Evolutionary conservation across 2,329 filamentous ascomycete species (phyloP), one percentile per base, ranked within the genome.

Genomic region (Ophiognomonia clavigignenti-juglandacearum): DNA sequence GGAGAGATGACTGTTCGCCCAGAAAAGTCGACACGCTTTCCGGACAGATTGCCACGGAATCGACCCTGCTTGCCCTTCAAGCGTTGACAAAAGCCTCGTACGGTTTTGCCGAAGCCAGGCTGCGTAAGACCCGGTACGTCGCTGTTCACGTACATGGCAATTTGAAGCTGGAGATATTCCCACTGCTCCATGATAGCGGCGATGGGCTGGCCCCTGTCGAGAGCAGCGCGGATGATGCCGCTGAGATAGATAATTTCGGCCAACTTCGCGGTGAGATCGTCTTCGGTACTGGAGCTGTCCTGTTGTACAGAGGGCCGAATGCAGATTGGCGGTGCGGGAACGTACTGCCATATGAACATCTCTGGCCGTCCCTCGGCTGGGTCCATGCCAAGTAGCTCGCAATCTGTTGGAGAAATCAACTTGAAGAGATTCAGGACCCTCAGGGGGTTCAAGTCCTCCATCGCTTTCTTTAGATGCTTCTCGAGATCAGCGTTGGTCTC

Each of bases 1-100:
- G 93, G 93, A 1, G 91, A 96, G 65, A 98, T 98, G 66, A 98
- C 93, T 1, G 93, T 98, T 64, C 93, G 83, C 16, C 90, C 93
- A 10, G 93, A 98, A 66, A 97, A 98, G 63, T 98, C 92, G 45
- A 98, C 93, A 77, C 93, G 92, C 68, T 98, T 98, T 63, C 93
- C 93, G 0, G 92, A 97, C 50, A 98, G 68, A 59, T 98, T 98
- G 49, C 95, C 93, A 69, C 93, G 85, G 68, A 98, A 98, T 45
- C 93, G 88, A 45, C 93, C 93, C 62, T 97, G 92, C 62, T 98
- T 98, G 56, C 93, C 93, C 69, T 98, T 98, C 39, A 98, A 68
- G 14, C 93, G 83, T 66, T 97, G 93, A 52, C 92, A 96, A 62
- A 98, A 95, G 16, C 93, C 93, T 57, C 93, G 82, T 58, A 93